Conservation (phyloP, 768 basidiomycete species). For the Termitomyces sp. region DNA sequence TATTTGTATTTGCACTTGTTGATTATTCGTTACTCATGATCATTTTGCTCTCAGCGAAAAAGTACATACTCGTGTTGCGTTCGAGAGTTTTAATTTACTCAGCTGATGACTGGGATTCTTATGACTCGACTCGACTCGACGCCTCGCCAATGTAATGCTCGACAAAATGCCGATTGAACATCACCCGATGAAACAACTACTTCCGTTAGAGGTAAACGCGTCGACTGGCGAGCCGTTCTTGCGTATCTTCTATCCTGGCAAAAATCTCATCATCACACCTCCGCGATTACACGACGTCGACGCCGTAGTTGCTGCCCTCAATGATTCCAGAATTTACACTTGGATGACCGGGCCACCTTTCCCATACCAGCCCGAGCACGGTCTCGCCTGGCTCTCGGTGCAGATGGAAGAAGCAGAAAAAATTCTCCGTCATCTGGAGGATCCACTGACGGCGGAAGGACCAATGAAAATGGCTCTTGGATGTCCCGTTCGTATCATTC, state of each 20-base stretch:
- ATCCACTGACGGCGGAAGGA: background rate
- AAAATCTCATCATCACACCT: slow-evolving; percentile 47
- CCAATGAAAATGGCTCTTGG: background rate
- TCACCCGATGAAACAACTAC: slow-evolving; percentile 1
- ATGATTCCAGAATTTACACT: slow-evolving; percentile 29
- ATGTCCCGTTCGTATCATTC: slow-evolving; percentile 40
- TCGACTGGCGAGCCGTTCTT: slow-evolving; percentile 47
- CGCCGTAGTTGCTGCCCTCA: slow-evolving; percentile 31
- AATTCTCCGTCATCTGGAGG: slow-evolving; percentile 19
- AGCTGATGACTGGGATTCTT: background rate
- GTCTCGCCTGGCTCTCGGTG: slow-evolving; percentile 14
- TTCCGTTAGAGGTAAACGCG: slow-evolving; percentile 23
- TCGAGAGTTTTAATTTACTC: no score
- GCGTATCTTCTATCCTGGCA: slow-evolving; percentile 41
- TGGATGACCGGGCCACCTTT: slow-evolving; percentile 37
- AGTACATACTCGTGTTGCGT: no score
- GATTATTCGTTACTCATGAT: background rate
- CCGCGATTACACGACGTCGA: slow-evolving; percentile 41
- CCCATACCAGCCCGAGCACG: slow-evolving; percentile 34
- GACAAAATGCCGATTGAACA: background rate
- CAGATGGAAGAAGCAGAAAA: slow-evolving; percentile 19
- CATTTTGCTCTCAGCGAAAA: no score
- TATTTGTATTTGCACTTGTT: background rate
- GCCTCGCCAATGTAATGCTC: background rate
- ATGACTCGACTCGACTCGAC: background rate